phyloP scores from a whole-genome alignment of 2,329 filamentous ascomycete species.

The Mycosphaerella sp. region DNA sequence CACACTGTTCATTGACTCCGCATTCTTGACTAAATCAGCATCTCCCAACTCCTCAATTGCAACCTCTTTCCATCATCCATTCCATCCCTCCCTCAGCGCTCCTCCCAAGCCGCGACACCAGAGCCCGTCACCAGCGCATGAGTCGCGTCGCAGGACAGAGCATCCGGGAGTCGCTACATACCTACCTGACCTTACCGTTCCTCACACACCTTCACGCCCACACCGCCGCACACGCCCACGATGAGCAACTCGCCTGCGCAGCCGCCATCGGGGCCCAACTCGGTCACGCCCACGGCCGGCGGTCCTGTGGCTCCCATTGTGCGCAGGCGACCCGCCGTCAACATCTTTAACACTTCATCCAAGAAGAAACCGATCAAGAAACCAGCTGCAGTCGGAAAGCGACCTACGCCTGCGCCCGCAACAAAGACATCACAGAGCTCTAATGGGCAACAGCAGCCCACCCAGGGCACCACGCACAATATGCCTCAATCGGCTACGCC shows the following conservation, averaged over 20 bases:
- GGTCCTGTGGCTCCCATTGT: conserved; percentile 30
- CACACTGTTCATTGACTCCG: background rate
- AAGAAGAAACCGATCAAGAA: conserved; percentile 34
- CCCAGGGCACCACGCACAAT: conserved; percentile 7
- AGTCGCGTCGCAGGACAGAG: background rate
- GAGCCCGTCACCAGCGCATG: background rate
- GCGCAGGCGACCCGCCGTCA: conserved; percentile 32
- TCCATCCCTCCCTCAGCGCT: background rate
- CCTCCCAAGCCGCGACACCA: background rate
- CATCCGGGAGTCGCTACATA: conserved; percentile 1
- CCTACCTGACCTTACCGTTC: background rate
- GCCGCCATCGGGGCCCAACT: conserved; percentile 28
- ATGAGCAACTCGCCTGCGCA: conserved; percentile 35
- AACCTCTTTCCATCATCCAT: background rate
- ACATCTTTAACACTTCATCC: conserved; percentile 30
- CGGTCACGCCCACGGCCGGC: conserved; percentile 36
- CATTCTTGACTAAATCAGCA: background rate
- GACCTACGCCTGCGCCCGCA: conserved; percentile 10
- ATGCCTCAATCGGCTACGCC: conserved; percentile 19
- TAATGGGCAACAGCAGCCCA: conserved; percentile 12
- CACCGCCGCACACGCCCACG: background rate
- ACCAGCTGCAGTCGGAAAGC: conserved; percentile 10
- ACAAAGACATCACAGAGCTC: conserved; percentile 3
- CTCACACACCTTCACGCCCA: background rate
- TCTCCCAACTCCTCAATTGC: background rate